Evolutionary conservation across 345 rosid genomes (phyloP).

Genomic region (Citropsis articulata): DNA sequence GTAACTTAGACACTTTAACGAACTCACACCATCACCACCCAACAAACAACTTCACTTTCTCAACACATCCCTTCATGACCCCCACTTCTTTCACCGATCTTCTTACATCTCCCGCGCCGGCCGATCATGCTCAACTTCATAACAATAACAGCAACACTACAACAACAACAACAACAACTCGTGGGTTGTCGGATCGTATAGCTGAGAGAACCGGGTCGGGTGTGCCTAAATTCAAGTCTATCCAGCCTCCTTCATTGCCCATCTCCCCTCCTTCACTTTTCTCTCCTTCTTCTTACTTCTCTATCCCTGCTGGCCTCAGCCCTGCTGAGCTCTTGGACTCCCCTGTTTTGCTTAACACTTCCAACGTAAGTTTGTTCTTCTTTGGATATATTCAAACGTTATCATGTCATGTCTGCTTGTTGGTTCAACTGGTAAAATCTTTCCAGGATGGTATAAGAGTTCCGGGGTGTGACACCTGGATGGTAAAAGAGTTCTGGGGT

Average conservation of each 20-base stretch:
- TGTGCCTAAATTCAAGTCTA: constrained; percentile 82
- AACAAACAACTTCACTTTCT: constrained; percentile 24
- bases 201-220: constrained; percentile 62
- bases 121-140: not conserved
- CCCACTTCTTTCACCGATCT: constrained; percentile 54
- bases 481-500: no score
- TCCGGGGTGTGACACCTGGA: no score
- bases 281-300: constrained; percentile 73
- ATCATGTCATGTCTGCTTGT: not conserved
- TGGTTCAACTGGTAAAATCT: no score
- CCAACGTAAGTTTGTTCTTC: constrained; percentile 40
- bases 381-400: not conserved
- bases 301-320: constrained; percentile 80
- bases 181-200: constrained; percentile 40
- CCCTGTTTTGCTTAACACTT: constrained; percentile 71
- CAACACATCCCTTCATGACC: constrained; percentile 33
- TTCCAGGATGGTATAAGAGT: no score
- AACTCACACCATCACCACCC: constrained; percentile 20
- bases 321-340: constrained; percentile 82
- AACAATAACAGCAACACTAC: not conserved
- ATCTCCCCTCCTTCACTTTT: constrained; percentile 59
- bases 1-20: constrained; percentile 36
- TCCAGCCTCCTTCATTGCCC: constrained; percentile 75
- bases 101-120: constrained; percentile 35
- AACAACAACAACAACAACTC: not conserved